Percentiles rank a stretch among this genome's conserved stretches.
phyloP scores from a whole-genome alignment of 169 alveolate genomes.

The Eimeria zaria region DNA sequence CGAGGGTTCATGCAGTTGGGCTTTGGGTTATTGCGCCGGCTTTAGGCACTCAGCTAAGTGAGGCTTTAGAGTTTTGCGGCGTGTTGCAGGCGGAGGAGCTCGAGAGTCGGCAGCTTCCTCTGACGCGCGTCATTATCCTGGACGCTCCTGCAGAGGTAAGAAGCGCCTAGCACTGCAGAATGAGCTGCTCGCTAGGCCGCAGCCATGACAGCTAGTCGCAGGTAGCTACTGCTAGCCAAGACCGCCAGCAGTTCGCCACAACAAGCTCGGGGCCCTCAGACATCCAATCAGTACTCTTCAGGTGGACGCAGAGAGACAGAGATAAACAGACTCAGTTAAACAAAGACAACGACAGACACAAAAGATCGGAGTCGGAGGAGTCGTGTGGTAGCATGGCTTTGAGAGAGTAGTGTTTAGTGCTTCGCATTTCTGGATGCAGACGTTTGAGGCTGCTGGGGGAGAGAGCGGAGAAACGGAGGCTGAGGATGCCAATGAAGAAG shows the following conservation, averaged over 20 bases:
- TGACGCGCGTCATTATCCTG: conserved; percentile 63
- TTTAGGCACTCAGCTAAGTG: neutral
- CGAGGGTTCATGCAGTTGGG: neutral
- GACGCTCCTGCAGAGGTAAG: conserved; percentile 58
- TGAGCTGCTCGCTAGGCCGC: neutral
- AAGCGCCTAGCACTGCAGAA: neutral
- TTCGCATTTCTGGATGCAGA: neutral
- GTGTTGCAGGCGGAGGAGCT: conserved; percentile 54
- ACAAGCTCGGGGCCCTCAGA: neutral
- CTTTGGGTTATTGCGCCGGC: neutral
- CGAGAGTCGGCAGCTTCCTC: conserved; percentile 40
- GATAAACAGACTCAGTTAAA: neutral
- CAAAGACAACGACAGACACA: neutral
- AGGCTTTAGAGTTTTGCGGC: neutral
- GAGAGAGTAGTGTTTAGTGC: neutral
- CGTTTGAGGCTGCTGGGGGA: conserved; percentile 33
- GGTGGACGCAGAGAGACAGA: neutral
- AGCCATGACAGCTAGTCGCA: neutral
- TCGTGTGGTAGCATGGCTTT: neutral
- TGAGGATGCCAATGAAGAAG: conserved; percentile 36
- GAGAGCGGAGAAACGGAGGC: neutral
- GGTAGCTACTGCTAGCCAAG: neutral
- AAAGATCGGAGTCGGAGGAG: neutral
- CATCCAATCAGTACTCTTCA: neutral
- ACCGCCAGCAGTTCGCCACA: neutral